Evolutionary conservation across 345 rosid genomes (phyloP), one percentile per base, ranked within the genome.

Genomic region (Brassica rapa): DNA sequence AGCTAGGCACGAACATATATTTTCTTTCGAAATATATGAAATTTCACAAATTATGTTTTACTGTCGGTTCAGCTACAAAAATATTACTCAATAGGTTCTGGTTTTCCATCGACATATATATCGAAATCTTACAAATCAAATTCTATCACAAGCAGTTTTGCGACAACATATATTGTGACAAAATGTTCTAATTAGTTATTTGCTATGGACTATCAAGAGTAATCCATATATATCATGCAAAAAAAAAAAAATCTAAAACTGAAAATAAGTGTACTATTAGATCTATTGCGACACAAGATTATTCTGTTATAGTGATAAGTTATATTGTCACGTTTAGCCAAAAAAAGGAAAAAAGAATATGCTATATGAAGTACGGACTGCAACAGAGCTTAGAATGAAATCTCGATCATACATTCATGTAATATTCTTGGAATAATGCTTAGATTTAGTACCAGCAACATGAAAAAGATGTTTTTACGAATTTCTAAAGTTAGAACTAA

Each of bases 351-450:
- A 35, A 8, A 59, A 66, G 68, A 78, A 72, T 66, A 72, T 60
- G 56, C 53, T 61, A 67, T 67, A 19, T 19, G 33, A 68, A 67
- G 82, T 79, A 79, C 65, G 74, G 82, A 73, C 19, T 68, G 74
- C 70, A 73, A 65, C 66, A 79, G 65, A 73, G 16, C 59, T 61
- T 62, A 68, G 46, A 73, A 68, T 73, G 70, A 79, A 73, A 68
- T 79, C 70, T 73, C 70, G 65, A 60, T 68, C 78, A 79, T 73
- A 49, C 78, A 62, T 79, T 67, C 74, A 68, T 73, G 73, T 79
- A 68, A 73, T 78, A 72, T 79, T 79, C 82, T 63, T 67, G 46
- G 82, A 79, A 79, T 79, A 73, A 46, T 79, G 74, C 65, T 79
- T 67, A 73, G 77, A 79, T 66, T 67, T 68, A 19, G 78, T 73